A percentile compares a stretch with the other conserved stretches of the same genome.
phyloP scores from a whole-genome alignment of 163 green algal genomes.

The Smithsoniella earleae region DNA sequence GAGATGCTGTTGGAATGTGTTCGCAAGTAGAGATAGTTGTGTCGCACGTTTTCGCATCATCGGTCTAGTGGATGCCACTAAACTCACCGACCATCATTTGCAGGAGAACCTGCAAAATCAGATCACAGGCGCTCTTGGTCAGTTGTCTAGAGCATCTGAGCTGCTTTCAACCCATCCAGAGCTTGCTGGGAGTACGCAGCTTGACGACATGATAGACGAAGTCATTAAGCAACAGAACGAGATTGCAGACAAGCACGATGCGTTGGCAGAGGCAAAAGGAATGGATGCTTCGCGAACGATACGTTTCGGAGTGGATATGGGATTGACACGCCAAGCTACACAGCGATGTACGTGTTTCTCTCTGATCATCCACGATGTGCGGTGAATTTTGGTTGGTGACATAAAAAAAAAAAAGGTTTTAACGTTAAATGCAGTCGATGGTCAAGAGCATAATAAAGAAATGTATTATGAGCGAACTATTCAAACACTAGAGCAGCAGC shows the following conservation, averaged over 20 bases:
- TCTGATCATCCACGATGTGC: not conserved
- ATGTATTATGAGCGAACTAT: slow-evolving; percentile 22
- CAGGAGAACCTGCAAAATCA: slow-evolving; percentile 14
- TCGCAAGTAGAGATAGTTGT: not conserved
- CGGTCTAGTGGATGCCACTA: too few species aligned
- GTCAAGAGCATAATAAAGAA: slow-evolving; percentile 28
- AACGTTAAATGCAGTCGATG: slow-evolving; percentile 20
- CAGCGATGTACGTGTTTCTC: slow-evolving; percentile 11
- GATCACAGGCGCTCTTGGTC: slow-evolving; percentile 24
- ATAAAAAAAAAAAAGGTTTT: not conserved
- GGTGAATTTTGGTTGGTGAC: not conserved
- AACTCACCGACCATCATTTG: too few species aligned
- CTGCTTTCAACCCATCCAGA: slow-evolving; percentile 5
- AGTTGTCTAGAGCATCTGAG: slow-evolving; percentile 4
- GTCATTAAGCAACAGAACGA: slow-evolving; percentile 27
- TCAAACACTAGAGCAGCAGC: slow-evolving; percentile 28
- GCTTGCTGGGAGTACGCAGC: not conserved
- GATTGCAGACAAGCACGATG: slow-evolving; percentile 15
- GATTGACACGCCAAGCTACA: not conserved
- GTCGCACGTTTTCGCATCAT: too few species aligned
- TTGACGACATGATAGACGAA: slow-evolving; percentile 17
- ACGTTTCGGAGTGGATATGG: not conserved
- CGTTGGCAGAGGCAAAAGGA: slow-evolving; percentile 19
- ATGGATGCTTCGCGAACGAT: not conserved
- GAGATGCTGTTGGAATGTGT: not conserved